Percentiles rank a stretch among this genome's conserved stretches.
These are phyloP conservation scores for Mantamonas sphyraenae DNA, from an alignment of 78 protist species.

Conservation along the genomic window DNA sequence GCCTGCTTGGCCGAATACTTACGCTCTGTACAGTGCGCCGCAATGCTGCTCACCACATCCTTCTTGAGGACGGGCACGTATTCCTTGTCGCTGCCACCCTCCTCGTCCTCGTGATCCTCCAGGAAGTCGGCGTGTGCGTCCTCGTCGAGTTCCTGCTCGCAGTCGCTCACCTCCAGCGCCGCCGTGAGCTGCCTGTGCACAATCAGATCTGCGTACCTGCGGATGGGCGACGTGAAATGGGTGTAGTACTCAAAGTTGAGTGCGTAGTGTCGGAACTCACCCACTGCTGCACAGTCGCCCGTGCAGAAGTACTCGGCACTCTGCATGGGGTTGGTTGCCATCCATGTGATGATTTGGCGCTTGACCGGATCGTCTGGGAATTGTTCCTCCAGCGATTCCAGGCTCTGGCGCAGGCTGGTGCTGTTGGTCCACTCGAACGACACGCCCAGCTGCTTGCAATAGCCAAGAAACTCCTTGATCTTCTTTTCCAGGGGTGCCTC, in stretches of 20 bases:
- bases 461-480: slow-evolving; percentile 39
- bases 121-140: no score
- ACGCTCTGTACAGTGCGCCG: neutral
- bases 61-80: neutral
- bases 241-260: slow-evolving; percentile 82
- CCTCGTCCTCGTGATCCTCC: no score
- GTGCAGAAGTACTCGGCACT: slow-evolving; percentile 79
- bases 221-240: slow-evolving; percentile 98
- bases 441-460: slow-evolving; percentile 3
- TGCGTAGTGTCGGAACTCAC: slow-evolving; percentile 74
- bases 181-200: slow-evolving; percentile 80
- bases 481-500: slow-evolving; percentile 55
- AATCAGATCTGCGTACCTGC: slow-evolving; percentile 83
- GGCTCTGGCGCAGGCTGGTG: no score
- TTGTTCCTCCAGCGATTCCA: no score
- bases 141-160: no score
- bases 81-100: neutral
- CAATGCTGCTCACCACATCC: neutral
- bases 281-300: slow-evolving; percentile 22
- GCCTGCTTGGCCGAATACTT: neutral
- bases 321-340: slow-evolving; percentile 80
- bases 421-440: neutral
- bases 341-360: slow-evolving; percentile 30
- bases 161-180: no score
- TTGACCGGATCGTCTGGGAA: no score